Conservation (phyloP, 2,329 filamentous ascomycete species). For the Myriosclerotinia scirpicola region DNA sequence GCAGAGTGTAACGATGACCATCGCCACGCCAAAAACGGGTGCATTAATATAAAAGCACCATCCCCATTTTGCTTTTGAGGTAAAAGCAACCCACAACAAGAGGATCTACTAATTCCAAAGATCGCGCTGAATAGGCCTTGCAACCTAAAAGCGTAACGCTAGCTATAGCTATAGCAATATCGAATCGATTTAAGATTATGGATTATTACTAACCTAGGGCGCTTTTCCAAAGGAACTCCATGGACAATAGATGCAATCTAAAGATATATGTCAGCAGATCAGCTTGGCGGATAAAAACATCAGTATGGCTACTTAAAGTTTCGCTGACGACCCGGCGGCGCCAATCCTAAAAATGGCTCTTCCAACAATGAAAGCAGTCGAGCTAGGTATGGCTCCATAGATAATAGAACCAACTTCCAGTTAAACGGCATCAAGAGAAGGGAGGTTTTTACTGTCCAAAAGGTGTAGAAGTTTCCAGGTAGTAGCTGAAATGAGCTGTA, state of each 20-base stretch:
- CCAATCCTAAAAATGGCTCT: slow-evolving; percentile 6
- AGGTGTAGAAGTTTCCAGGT: slow-evolving; percentile 25
- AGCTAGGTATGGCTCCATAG: slow-evolving; percentile 7
- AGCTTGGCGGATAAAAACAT: not conserved
- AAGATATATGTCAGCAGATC: not conserved
- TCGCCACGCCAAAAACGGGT: not conserved
- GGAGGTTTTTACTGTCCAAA: slow-evolving; percentile 10
- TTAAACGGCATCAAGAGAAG: not conserved
- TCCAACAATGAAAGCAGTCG: not conserved
- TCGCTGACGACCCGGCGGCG: not conserved
- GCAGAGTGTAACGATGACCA: not conserved
- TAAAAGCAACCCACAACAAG: slow-evolving; percentile 26
- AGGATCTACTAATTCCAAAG: slow-evolving; percentile 17
- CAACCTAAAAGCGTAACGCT: not conserved
- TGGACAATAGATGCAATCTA: not conserved
- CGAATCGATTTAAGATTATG: too few relatives aligned
- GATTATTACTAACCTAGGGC: not conserved
- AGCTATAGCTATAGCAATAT: too few relatives aligned
- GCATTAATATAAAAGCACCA: slow-evolving; percentile 14
- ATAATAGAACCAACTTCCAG: not conserved
- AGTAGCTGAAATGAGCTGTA: not conserved
- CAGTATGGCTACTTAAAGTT: not conserved
- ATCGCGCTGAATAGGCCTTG: slow-evolving; percentile 7
- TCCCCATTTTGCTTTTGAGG: slow-evolving; percentile 11
- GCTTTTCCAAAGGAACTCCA: slow-evolving; percentile 9